Evolutionary conservation across 164 flowering plant genomes (phyloP).

Genomic region (Cinnamomum micranthum): DNA sequence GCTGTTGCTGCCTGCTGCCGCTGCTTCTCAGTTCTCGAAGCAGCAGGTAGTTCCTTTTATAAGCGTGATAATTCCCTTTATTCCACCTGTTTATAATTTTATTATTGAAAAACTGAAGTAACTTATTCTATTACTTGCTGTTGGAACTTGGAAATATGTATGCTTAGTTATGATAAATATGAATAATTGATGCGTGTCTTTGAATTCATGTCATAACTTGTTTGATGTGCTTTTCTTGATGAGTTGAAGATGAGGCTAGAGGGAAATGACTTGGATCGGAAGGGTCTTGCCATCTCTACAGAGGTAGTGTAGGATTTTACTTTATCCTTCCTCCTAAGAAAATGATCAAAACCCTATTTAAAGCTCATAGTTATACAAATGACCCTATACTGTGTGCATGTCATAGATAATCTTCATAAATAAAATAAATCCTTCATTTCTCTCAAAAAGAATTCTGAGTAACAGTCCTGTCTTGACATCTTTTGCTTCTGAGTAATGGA

Average conservation of each 20-base stretch:
- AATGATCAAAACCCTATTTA: neutral
- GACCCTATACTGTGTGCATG: neutral
- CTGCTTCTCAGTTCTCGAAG: too few species aligned
- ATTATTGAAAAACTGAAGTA: too few species aligned
- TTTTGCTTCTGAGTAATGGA: too few species aligned
- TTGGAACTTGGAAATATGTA: too few species aligned
- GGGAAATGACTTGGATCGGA: constrained; percentile 1
- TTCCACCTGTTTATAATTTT: too few species aligned
- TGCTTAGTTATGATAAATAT: neutral
- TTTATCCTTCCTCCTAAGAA: neutral
- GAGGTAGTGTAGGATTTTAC: neutral
- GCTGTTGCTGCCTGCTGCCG: too few species aligned
- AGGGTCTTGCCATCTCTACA: constrained; percentile 5
- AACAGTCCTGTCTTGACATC: too few species aligned
- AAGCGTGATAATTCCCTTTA: neutral
- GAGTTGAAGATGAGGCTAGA: constrained; percentile 10
- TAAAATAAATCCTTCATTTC: too few species aligned
- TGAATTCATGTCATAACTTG: neutral
- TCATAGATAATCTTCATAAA: neutral
- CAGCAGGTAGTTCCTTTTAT: neutral
- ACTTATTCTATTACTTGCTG: too few species aligned
- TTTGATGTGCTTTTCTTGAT: neutral
- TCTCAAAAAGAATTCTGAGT: too few species aligned
- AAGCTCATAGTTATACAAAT: neutral
- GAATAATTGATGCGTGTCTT: neutral